Percentiles rank a stretch among this genome's conserved stretches.
Evolutionary conservation across 768 basidiomycete species (phyloP).

Genomic region (Leccinellum rugosiceps): DNA sequence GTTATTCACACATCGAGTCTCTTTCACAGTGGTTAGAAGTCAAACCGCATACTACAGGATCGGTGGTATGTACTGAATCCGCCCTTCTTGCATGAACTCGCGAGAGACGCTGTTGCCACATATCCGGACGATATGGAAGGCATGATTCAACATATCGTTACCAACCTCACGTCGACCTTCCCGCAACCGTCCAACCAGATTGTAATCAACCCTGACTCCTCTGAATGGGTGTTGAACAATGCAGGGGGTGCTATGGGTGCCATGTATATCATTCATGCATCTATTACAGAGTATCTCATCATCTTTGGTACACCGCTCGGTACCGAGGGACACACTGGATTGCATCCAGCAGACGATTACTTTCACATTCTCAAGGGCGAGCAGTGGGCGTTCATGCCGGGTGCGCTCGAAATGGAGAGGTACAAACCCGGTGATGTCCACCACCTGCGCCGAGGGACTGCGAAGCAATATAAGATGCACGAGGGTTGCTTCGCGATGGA

Average conservation of each 20-base stretch:
- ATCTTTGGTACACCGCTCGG: constrained; percentile 96
- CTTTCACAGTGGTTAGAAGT: background rate
- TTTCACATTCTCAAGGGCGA: constrained; percentile 94
- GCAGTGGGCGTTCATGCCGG: constrained; percentile 90
- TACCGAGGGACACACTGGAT: constrained; percentile 92
- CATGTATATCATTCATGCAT: constrained; percentile 97
- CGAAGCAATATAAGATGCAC: constrained; percentile 98
- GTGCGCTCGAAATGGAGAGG: constrained; percentile 77
- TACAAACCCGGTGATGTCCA: constrained; percentile 87
- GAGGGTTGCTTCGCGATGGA: constrained; percentile 95
- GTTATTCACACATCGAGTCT: constrained; percentile 2
- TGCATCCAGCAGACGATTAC: constrained; percentile 97
- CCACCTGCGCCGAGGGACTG: constrained; percentile 73
- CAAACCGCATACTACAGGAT: constrained; percentile 42
- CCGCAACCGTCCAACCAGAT: constrained; percentile 50
- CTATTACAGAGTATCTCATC: constrained; percentile 94
- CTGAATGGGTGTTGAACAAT: constrained; percentile 95
- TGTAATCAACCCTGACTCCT: constrained; percentile 51
- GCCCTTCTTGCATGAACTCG: constrained; percentile 63
- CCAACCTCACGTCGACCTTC: constrained; percentile 74
- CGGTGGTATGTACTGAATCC: constrained; percentile 89
- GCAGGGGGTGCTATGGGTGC: constrained; percentile 98
- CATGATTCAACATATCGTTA: constrained; percentile 79
- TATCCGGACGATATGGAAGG: constrained; percentile 61
- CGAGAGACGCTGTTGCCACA: constrained; percentile 66